Conservation (phyloP, 2,329 filamentous ascomycete genomes). For the Apiospora aurea region DNA sequence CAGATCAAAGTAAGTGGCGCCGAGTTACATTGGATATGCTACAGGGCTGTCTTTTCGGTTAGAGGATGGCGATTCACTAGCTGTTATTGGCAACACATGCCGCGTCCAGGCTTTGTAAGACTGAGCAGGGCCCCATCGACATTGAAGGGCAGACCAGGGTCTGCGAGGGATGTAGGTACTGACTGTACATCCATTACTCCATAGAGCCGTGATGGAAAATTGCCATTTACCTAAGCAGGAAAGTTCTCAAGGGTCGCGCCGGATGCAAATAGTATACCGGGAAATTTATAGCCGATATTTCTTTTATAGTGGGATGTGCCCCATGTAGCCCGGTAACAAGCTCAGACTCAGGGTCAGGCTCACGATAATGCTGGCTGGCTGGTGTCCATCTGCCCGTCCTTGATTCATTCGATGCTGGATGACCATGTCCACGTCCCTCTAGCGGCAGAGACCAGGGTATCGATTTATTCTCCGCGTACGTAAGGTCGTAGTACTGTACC, state of each 20-base stretch:
- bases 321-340: neutral
- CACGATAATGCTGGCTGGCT: neutral
- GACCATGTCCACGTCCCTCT: neutral
- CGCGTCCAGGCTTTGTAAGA: conserved; percentile 13
- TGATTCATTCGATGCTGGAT: neutral
- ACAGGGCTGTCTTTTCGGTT: conserved; percentile 20
- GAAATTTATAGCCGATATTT: conserved; percentile 10
- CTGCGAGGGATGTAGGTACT: neutral
- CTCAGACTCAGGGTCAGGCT: neutral
- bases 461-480: neutral
- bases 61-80: conserved; percentile 15
- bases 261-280: conserved; percentile 19
- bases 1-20: conserved; percentile 19
- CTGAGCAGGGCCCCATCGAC: neutral
- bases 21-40: conserved; percentile 20
- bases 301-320: conserved; percentile 8
- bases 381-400: neutral
- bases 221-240: conserved; percentile 14
- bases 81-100: conserved; percentile 18
- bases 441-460: neutral
- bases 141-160: neutral
- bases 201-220: neutral
- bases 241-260: neutral
- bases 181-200: neutral
- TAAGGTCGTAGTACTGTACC: neutral